phyloP scores from a whole-genome alignment of 2,329 filamentous ascomycete species.

The Fusarium sororula region DNA sequence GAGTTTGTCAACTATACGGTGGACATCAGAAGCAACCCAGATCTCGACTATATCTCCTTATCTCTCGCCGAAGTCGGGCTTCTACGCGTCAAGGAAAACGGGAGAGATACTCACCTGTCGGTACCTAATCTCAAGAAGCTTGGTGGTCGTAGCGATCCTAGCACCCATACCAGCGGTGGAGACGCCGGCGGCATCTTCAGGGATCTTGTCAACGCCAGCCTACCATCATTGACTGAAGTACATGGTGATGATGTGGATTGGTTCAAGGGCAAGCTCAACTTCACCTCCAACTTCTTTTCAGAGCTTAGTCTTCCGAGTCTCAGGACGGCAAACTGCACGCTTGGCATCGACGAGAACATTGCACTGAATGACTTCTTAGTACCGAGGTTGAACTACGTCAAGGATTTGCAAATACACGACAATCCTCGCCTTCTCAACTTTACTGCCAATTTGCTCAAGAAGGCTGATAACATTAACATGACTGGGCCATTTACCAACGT shows the following conservation, averaged over 20 bases:
- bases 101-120: not conserved
- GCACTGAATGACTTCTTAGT: not conserved
- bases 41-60: not conserved
- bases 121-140: not conserved
- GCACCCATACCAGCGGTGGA: rapidly evolving
- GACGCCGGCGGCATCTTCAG: not conserved
- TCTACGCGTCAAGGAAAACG: not conserved
- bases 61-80: not conserved
- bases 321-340: not conserved
- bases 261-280: not conserved
- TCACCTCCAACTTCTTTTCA: not conserved
- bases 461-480: not conserved
- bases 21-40: not conserved
- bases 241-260: not conserved
- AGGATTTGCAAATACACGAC: not conserved
- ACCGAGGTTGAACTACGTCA: not conserved
- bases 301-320: not conserved
- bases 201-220: not conserved
- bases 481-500: not conserved
- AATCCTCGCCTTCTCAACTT: not conserved
- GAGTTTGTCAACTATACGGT: not conserved
- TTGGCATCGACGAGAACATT: not conserved
- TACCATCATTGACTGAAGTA: rapidly evolving
- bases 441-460: not conserved
- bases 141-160: not conserved